Percentiles rank a stretch among this genome's conserved stretches.
phyloP scores from a whole-genome alignment of 2,329 filamentous ascomycete species.

The Pestalotiopsis sp. region DNA sequence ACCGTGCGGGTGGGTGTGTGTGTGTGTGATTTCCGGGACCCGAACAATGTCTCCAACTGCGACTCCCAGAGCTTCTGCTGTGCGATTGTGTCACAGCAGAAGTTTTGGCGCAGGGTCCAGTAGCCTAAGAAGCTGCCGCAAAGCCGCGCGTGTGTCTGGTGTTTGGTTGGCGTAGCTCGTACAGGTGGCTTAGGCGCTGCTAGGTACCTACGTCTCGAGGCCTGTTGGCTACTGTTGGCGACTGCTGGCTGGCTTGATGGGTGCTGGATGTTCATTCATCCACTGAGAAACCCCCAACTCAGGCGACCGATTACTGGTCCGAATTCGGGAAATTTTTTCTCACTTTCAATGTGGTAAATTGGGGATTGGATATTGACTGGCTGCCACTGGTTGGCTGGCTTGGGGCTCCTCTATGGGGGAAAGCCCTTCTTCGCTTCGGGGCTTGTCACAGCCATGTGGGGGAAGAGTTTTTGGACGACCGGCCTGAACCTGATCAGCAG shows the following conservation, averaged over 20 bases:
- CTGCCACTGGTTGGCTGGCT: constrained; percentile 1
- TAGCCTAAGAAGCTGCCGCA: not conserved
- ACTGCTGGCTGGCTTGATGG: not conserved
- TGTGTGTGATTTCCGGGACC: not conserved
- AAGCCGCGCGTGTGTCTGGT: not conserved
- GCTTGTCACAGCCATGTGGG: not conserved
- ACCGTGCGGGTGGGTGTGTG: not conserved
- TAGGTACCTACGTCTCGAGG: not conserved
- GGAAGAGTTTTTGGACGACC: not conserved
- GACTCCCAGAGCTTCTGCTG: not conserved
- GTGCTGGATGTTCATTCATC: not conserved
- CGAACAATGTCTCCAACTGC: not conserved
- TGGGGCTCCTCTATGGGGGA: not conserved
- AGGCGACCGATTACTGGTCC: not conserved
- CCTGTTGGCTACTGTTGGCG: too few species aligned
- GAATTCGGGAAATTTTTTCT: not conserved
- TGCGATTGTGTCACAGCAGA: not conserved
- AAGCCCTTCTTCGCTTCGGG: not conserved
- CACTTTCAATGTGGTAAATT: not conserved
- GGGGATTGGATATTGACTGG: constrained; percentile 3
- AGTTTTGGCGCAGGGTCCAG: not conserved
- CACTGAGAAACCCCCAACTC: not conserved
- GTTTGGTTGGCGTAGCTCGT: not conserved
- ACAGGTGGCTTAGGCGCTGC: not conserved
- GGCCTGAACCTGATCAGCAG: not conserved